These are phyloP conservation scores for Xylaria sp. DNA, from an alignment of 2,329 filamentous ascomycete genomes.

Conservation along the genomic window DNA sequence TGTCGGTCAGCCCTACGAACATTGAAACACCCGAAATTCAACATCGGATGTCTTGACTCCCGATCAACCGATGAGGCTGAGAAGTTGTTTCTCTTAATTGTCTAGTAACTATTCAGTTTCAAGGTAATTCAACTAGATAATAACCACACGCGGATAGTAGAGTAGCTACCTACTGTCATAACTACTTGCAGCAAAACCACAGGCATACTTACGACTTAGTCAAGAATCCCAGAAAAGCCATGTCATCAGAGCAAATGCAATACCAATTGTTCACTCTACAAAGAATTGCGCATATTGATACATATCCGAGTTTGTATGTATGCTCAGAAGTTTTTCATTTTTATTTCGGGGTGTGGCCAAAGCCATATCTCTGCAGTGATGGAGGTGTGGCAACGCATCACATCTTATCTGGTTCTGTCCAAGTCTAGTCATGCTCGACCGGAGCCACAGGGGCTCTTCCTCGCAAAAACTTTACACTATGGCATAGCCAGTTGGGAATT, in stretches of 20 bases:
- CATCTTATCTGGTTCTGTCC: slow-evolving; percentile 34
- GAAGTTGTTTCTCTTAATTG: neutral
- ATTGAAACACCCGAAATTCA: slow-evolving; percentile 30
- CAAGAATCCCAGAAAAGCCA: neutral
- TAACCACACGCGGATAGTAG: too few species aligned
- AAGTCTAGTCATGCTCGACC: slow-evolving; percentile 32
- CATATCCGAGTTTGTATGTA: slow-evolving; percentile 5
- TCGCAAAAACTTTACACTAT: slow-evolving; percentile 31
- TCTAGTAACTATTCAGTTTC: too few species aligned
- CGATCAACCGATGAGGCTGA: slow-evolving; percentile 39
- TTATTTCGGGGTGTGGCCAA: slow-evolving; percentile 43
- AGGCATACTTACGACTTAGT: neutral
- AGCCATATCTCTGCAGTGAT: slow-evolving; percentile 41
- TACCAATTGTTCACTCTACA: neutral
- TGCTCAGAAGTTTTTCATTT: slow-evolving; percentile 42
- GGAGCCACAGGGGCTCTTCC: slow-evolving; percentile 18
- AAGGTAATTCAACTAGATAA: neutral
- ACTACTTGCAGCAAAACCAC: neutral
- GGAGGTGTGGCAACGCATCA: slow-evolving; percentile 34
- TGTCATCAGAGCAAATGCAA: slow-evolving; percentile 2
- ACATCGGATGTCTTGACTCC: slow-evolving; percentile 17
- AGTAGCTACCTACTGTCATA: too few species aligned
- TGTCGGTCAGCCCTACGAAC: slow-evolving; percentile 29
- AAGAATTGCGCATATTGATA: neutral
- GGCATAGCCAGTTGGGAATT: slow-evolving; percentile 30